A percentile compares a stretch with the other conserved stretches of the same genome.
These are phyloP conservation scores for Claviceps arundinis DNA, from an alignment of 2,329 filamentous ascomycete genomes.

Conservation along the genomic window DNA sequence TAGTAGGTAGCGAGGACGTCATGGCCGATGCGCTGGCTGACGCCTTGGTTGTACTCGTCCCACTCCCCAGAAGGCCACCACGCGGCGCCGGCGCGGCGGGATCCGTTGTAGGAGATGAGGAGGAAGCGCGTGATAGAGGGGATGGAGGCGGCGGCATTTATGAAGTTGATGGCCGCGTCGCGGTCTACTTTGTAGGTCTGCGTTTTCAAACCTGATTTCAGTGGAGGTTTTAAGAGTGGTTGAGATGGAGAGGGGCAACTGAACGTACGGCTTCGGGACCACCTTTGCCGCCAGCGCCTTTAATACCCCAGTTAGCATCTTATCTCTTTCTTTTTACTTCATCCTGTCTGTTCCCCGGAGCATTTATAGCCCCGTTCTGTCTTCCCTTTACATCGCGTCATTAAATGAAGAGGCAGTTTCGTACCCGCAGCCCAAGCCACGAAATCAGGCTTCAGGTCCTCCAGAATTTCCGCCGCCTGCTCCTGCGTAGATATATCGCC, in stretches of 20 bases:
- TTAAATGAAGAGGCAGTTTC: constrained; percentile 6
- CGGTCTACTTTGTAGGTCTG: constrained; percentile 46
- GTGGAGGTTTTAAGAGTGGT: background rate
- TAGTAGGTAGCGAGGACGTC: constrained; percentile 38
- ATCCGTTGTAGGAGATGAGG: constrained; percentile 47
- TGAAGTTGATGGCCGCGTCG: constrained; percentile 50
- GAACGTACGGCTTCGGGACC: constrained; percentile 31
- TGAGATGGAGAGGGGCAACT: background rate
- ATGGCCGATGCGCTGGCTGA: constrained; percentile 15
- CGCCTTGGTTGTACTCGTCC: constrained; percentile 28
- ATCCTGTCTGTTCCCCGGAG: no score
- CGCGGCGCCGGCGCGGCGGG: constrained; percentile 34
- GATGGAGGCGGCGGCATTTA: constrained; percentile 42
- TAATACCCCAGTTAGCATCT: background rate
- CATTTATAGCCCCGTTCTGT: background rate
- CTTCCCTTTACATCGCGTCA: background rate
- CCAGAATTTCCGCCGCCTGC: constrained; percentile 49
- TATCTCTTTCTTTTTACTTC: no score
- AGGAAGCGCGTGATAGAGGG: constrained; percentile 47
- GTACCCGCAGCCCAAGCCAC: constrained; percentile 55
- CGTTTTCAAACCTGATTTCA: background rate
- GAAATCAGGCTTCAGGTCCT: constrained; percentile 48
- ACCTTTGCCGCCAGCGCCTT: constrained; percentile 47
- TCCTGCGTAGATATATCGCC: constrained; percentile 53
- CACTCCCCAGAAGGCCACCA: constrained; percentile 44